Conservation (phyloP, 352 stramenopile genomes). For the Globisporangium mamillatum region DNA sequence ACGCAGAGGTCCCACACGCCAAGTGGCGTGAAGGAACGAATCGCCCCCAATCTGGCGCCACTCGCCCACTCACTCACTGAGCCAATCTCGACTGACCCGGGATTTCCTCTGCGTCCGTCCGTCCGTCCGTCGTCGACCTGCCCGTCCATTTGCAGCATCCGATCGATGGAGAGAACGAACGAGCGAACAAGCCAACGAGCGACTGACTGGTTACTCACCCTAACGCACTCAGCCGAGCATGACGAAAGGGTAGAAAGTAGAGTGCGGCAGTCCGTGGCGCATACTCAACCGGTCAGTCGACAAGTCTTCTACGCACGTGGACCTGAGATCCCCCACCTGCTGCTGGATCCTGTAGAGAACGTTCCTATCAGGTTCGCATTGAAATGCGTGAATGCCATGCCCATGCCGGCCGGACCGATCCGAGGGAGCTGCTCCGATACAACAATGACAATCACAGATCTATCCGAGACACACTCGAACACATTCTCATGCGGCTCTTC, state of each 20-base stretch:
- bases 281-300: neutral
- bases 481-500: neutral
- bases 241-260: constrained; percentile 1
- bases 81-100: neutral
- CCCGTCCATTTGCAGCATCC: neutral
- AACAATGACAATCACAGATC: neutral
- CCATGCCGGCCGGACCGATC: neutral
- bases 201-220: constrained; percentile 7
- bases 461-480: neutral
- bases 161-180: neutral
- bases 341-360: neutral
- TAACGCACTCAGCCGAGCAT: neutral
- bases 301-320: neutral
- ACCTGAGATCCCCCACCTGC: neutral
- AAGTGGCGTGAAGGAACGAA: constrained; percentile 4
- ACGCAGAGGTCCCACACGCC: constrained; percentile 6
- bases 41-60: neutral
- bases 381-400: no score
- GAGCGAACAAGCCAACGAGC: neutral
- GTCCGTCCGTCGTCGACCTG: neutral
- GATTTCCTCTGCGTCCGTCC: neutral
- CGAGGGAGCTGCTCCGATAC: neutral
- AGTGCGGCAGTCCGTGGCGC: neutral
- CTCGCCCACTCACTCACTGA: neutral
- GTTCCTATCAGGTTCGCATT: no score